Conservation (phyloP, 148 eudicot genomes). For the Silene latifolia region DNA sequence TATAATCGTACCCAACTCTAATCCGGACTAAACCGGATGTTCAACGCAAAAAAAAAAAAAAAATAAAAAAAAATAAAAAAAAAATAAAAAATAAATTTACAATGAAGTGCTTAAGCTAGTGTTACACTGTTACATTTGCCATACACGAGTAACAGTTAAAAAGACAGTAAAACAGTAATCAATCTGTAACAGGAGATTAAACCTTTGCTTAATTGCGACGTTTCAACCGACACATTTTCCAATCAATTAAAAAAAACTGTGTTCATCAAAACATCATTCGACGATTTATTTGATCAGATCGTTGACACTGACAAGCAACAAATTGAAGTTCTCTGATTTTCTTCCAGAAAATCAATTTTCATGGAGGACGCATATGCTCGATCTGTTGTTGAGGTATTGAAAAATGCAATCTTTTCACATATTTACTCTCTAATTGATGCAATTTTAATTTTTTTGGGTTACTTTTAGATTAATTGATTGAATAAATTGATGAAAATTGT, state of each 20-base stretch:
- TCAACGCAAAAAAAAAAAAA: too few relatives aligned
- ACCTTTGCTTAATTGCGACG: not conserved
- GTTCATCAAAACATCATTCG: not conserved
- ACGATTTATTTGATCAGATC: not conserved
- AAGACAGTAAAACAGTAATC: not conserved
- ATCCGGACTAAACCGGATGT: too few relatives aligned
- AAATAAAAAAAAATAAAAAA: too few relatives aligned
- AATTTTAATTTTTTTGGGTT: not conserved
- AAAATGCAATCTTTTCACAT: not conserved
- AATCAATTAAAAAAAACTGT: not conserved
- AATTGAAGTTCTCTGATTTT: not conserved
- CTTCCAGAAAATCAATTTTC: not conserved
- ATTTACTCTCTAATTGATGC: not conserved
- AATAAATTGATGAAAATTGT: not conserved
- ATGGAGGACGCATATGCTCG: conserved; percentile 95
- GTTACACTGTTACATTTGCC: too few relatives aligned
- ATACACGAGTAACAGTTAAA: not conserved
- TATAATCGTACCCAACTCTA: too few relatives aligned
- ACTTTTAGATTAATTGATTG: not conserved
- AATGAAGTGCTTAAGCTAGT: too few relatives aligned
- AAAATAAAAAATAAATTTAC: too few relatives aligned
- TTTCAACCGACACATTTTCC: not conserved
- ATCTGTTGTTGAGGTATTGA: conserved; percentile 67
- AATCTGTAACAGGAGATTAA: not conserved
- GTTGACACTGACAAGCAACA: not conserved